Conservation (phyloP, 2,329 filamentous ascomycete genomes). For the Allantophomopsis lycopodina region DNA sequence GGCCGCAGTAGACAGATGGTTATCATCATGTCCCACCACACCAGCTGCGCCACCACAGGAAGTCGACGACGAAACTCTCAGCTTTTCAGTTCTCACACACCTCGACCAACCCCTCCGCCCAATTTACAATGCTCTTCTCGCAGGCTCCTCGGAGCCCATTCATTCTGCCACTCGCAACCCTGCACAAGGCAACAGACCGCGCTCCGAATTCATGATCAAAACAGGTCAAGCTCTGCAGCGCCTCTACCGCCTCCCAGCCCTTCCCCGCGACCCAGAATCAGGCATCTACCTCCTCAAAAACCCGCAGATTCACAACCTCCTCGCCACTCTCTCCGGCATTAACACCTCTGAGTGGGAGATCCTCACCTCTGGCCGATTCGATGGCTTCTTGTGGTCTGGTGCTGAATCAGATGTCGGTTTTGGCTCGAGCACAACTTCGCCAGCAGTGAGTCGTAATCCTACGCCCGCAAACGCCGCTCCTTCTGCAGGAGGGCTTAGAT, state of each 20-base stretch:
- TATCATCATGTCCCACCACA: slow-evolving; percentile 57
- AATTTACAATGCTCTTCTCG: slow-evolving; percentile 70
- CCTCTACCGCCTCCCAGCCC: slow-evolving; percentile 60
- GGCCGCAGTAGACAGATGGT: slow-evolving; percentile 82
- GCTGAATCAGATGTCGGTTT: slow-evolving; percentile 43
- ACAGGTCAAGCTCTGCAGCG: slow-evolving; percentile 70
- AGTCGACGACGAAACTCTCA: slow-evolving; percentile 85
- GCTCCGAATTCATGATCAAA: slow-evolving; percentile 62
- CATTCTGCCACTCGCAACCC: slow-evolving; percentile 47
- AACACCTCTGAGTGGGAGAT: slow-evolving; percentile 95
- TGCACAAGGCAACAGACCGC: slow-evolving; percentile 50
- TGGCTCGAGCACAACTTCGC: slow-evolving; percentile 21
- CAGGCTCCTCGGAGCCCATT: slow-evolving; percentile 37
- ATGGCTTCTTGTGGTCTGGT: slow-evolving; percentile 90
- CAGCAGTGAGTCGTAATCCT: slow-evolving; percentile 31
- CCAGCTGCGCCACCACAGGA: slow-evolving; percentile 69
- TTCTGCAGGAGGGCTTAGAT: slow-evolving; percentile 20
- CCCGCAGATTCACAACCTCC: slow-evolving; percentile 67
- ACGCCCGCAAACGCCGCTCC: slow-evolving; percentile 36
- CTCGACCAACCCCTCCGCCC: slow-evolving; percentile 63
- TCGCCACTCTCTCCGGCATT: slow-evolving; percentile 78
- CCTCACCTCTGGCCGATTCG: slow-evolving; percentile 81
- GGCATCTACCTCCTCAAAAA: slow-evolving; percentile 80
- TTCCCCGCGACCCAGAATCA: slow-evolving; percentile 74
- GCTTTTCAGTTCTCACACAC: slow-evolving; percentile 86